Conservation (phyloP, 805 yeast genomes). For the Peterozyma xylosa region DNA sequence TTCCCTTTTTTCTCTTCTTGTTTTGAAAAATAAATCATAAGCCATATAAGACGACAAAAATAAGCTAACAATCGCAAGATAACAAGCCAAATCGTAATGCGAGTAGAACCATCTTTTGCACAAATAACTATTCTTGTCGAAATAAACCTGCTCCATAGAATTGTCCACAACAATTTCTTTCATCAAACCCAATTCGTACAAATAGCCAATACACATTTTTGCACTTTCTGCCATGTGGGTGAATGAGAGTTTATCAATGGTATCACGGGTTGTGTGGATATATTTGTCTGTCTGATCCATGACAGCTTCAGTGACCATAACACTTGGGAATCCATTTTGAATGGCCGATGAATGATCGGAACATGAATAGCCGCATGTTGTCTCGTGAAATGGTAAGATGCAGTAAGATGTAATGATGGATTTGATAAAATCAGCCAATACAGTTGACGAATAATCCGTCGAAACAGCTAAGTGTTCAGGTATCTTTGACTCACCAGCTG, state of each 20-base stretch:
- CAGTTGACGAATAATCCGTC: slow-evolving; percentile 54
- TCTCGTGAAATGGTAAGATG: slow-evolving; percentile 61
- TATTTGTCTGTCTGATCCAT: slow-evolving; percentile 56
- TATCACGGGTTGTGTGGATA: slow-evolving; percentile 75
- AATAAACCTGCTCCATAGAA: neutral
- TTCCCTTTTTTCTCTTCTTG: no score
- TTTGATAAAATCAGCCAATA: slow-evolving; percentile 55
- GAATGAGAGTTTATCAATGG: slow-evolving; percentile 71
- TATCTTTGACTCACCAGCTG: slow-evolving; percentile 37
- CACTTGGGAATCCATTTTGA: slow-evolving; percentile 76
- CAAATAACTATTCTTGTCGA: neutral
- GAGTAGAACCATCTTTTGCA: slow-evolving; percentile 4
- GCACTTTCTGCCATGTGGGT: slow-evolving; percentile 77
- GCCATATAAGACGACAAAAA: no score
- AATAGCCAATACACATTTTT: slow-evolving; percentile 66
- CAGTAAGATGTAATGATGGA: slow-evolving; percentile 55
- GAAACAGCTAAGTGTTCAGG: slow-evolving; percentile 76
- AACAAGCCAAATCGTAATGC: slow-evolving; percentile 1
- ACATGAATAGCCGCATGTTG: slow-evolving; percentile 87
- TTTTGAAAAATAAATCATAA: no score
- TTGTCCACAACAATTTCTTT: neutral
- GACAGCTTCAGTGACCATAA: slow-evolving; percentile 75
- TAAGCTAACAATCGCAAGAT: no score
- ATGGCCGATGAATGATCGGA: slow-evolving; percentile 88
- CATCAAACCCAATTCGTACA: slow-evolving; percentile 52